phyloP scores from a whole-genome alignment of 1,284 basidiomycete genomes.

The Coniferiporia sulphurascens region DNA sequence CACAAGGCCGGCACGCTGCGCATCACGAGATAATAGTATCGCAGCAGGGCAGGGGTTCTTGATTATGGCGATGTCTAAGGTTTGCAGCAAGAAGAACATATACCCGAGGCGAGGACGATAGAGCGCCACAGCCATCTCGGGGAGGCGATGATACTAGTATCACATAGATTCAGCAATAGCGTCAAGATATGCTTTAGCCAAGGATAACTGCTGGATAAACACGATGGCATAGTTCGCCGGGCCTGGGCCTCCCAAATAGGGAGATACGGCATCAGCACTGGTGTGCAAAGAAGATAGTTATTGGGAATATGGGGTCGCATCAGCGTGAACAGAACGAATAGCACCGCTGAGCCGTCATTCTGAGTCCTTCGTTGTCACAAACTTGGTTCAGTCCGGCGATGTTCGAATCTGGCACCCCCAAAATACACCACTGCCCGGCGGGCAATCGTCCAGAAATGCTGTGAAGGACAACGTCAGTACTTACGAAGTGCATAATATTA shows the following conservation, averaged over 20 bases:
- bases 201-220: no score
- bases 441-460: background rate
- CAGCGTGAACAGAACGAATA: no score
- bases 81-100: no score
- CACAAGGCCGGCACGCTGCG: background rate
- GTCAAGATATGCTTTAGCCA: no score
- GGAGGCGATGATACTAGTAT: no score
- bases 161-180: no score
- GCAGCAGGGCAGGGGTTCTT: background rate
- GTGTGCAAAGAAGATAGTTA: background rate
- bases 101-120: no score
- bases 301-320: background rate
- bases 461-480: background rate
- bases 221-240: no score
- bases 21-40: background rate
- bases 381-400: background rate
- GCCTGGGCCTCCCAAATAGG: no score
- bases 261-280: background rate
- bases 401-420: background rate
- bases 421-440: background rate
- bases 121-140: no score
- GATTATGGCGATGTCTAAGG: no score
- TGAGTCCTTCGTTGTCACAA: background rate
- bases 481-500: background rate
- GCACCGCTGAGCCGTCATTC: no score